A percentile compares a stretch with the other conserved stretches of the same genome.
phyloP scores from a whole-genome alignment of 225 moss, liverwort and hornwort genomes.

The Anthoceros angustus region DNA sequence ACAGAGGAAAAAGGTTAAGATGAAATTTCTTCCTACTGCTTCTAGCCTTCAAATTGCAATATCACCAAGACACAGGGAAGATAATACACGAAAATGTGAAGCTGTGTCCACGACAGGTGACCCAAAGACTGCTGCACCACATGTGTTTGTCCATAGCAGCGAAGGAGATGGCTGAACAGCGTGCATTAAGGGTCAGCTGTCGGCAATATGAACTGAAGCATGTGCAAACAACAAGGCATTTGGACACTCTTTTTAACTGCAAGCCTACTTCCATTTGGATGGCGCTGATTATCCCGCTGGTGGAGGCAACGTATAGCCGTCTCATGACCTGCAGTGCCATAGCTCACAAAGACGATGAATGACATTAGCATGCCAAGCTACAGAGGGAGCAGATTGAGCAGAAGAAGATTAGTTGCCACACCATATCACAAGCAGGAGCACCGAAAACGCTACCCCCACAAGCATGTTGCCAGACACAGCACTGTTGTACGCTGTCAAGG shows the following conservation, averaged over 20 bases:
- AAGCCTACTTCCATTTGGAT: slow-evolving; percentile 15
- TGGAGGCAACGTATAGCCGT: slow-evolving; percentile 23
- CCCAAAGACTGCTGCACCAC: slow-evolving; percentile 29
- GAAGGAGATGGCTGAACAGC: slow-evolving; percentile 15
- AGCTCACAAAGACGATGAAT: not conserved
- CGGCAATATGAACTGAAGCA: not conserved
- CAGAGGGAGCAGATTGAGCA: not conserved
- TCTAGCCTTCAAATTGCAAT: not conserved
- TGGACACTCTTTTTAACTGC: too few species aligned
- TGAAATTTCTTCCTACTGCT: not conserved
- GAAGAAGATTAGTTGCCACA: slow-evolving; percentile 3
- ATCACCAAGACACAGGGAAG: not conserved
- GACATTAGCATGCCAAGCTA: not conserved
- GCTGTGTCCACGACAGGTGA: slow-evolving; percentile 24
- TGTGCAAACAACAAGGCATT: too few species aligned
- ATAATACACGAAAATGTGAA: slow-evolving; percentile 16
- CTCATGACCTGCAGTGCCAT: slow-evolving; percentile 16
- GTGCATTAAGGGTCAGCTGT: not conserved
- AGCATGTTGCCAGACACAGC: slow-evolving; percentile 22
- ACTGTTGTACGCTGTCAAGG: slow-evolving; percentile 17
- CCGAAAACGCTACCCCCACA: slow-evolving; percentile 36
- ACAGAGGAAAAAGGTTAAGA: slow-evolving; percentile 3
- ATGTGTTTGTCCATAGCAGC: slow-evolving; percentile 22
- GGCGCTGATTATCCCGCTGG: slow-evolving; percentile 19
- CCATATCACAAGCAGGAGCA: slow-evolving; percentile 29